A percentile compares a stretch with the other conserved stretches of the same genome.
Evolutionary conservation across 2,329 filamentous ascomycete genomes (phyloP).

Genomic region (Cyclaneusma minus): DNA sequence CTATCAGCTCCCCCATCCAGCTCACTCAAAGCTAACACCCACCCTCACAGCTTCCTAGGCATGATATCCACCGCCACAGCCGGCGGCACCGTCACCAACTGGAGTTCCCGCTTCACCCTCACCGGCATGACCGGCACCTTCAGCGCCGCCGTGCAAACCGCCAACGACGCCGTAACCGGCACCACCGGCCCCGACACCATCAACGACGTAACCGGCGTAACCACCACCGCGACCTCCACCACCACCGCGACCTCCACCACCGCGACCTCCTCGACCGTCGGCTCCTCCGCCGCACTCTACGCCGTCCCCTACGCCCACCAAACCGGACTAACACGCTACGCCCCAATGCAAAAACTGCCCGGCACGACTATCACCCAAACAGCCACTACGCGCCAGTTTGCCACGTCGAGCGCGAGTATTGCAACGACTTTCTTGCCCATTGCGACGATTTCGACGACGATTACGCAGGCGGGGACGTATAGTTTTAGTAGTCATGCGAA

Average conservation of each 20-base stretch:
- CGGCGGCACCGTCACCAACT: slow-evolving; percentile 41
- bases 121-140: slow-evolving; percentile 47
- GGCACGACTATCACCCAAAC: slow-evolving; percentile 22
- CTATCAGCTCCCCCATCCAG: not conserved
- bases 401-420: slow-evolving; percentile 19
- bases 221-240: slow-evolving; percentile 9
- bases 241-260: slow-evolving; percentile 6
- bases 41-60: slow-evolving; percentile 35
- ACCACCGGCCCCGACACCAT: slow-evolving; percentile 22
- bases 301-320: slow-evolving; percentile 20
- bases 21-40: slow-evolving; percentile 4
- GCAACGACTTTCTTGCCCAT: slow-evolving; percentile 18
- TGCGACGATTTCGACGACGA: slow-evolving; percentile 18
- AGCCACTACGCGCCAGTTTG: slow-evolving; percentile 19
- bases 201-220: slow-evolving; percentile 10
- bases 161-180: slow-evolving; percentile 19
- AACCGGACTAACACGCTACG: slow-evolving; percentile 21
- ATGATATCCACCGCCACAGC: slow-evolving; percentile 38
- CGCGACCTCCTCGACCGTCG: slow-evolving; percentile 6
- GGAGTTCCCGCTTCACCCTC: slow-evolving; percentile 48
- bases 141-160: slow-evolving; percentile 22
- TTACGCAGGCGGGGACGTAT: slow-evolving; percentile 20
- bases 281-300: slow-evolving; percentile 11
- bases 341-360: slow-evolving; percentile 23
- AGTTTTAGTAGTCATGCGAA: slow-evolving; percentile 19